Evolutionary conservation across 78 protist species (phyloP).

Genomic region (Protostelium mycophagum): DNA sequence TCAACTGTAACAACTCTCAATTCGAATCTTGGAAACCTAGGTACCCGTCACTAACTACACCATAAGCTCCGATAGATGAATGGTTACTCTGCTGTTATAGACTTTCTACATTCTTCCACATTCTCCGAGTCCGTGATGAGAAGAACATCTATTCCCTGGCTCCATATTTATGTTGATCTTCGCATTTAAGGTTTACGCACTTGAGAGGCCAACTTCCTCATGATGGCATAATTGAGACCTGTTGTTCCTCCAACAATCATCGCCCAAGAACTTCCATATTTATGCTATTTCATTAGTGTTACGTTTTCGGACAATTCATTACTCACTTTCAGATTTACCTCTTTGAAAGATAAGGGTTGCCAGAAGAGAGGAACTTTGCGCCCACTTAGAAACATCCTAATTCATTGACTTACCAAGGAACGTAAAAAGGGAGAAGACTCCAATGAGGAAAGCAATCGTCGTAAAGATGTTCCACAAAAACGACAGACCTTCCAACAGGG

Average conservation of each 20-base stretch:
- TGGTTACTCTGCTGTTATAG: neutral
- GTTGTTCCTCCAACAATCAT: neutral
- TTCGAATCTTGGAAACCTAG: neutral
- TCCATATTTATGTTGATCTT: too few species aligned
- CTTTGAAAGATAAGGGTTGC: neutral
- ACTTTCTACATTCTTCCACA: neutral
- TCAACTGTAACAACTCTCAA: neutral
- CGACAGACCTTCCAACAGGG: too few species aligned
- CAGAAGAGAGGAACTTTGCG: neutral
- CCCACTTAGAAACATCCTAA: neutral
- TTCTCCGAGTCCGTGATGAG: neutral
- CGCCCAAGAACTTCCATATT: neutral
- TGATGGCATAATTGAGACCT: neutral
- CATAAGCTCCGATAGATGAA: too few species aligned
- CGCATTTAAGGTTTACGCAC: too few species aligned
- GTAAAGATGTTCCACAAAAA: neutral
- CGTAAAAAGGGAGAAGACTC: neutral
- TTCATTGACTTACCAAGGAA: neutral
- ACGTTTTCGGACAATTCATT: neutral
- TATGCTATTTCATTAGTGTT: neutral
- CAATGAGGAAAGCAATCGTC: neutral
- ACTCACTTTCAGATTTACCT: neutral
- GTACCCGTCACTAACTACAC: too few species aligned
- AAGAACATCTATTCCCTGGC: too few species aligned
- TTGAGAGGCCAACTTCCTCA: neutral